A percentile compares a stretch with the other conserved stretches of the same genome.
Evolutionary conservation across 2,329 filamentous ascomycete species (phyloP).

Genomic region (Cytospora mali): DNA sequence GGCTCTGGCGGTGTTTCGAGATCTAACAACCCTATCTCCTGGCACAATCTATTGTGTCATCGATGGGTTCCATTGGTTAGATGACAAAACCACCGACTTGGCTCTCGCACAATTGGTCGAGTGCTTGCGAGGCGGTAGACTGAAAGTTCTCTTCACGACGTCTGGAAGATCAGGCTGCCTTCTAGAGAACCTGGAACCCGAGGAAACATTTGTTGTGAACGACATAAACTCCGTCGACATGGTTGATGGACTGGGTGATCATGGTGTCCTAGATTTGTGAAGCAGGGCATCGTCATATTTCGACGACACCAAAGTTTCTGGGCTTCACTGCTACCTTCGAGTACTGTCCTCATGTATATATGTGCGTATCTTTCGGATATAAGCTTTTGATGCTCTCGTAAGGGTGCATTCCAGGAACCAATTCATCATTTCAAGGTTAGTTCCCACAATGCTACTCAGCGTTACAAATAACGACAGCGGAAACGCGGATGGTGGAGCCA

Average conservation of each 20-base stretch:
- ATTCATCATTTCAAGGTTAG: too few species aligned
- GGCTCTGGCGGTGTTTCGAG: constrained; percentile 1
- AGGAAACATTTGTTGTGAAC: neutral
- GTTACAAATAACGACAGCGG: too few species aligned
- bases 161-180: constrained; percentile 24
- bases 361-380: too few species aligned
- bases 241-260: neutral
- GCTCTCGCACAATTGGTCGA: neutral
- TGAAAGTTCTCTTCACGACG: constrained; percentile 11
- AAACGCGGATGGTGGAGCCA: too few species aligned
- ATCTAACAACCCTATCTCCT: neutral
- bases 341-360: too few species aligned
- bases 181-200: neutral
- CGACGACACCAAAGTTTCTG: too few species aligned
- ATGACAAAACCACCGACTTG: neutral
- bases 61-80: constrained; percentile 13
- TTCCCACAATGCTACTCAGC: too few species aligned
- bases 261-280: neutral
- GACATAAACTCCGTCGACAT: neutral
- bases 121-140: neutral
- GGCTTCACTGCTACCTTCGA: too few species aligned
- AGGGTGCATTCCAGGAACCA: too few species aligned
- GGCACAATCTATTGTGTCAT: constrained; percentile 8
- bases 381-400: too few species aligned
- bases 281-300: neutral